Conservation (phyloP, 164 flowering plant genomes). For the Cinnamomum micranthum region DNA sequence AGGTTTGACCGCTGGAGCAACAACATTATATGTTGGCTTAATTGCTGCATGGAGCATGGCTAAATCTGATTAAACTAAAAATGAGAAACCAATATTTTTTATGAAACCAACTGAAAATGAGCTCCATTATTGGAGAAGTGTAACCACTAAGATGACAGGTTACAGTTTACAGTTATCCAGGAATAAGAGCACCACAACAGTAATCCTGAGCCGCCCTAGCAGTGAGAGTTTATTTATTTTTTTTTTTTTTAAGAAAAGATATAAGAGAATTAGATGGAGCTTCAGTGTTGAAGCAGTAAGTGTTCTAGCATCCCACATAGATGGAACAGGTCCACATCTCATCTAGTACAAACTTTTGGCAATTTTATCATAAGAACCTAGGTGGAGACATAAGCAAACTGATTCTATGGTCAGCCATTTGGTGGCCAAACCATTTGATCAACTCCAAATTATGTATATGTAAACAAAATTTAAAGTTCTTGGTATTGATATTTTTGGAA, state of each 20-base stretch:
- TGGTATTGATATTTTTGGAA: background rate
- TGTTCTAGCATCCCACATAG: background rate
- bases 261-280: background rate
- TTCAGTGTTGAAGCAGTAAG: background rate
- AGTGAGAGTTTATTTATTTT: no score
- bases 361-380: background rate
- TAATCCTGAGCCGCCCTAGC: no score
- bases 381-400: background rate
- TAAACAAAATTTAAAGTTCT: background rate
- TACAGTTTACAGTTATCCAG: background rate
- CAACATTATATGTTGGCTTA: background rate
- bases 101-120: background rate
- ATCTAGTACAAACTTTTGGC: no score
- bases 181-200: background rate
- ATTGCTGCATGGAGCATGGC: background rate
- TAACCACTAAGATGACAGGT: background rate
- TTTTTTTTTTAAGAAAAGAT: no score
- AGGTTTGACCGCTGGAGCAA: background rate
- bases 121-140: background rate
- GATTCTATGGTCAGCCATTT: background rate
- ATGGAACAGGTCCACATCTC: background rate
- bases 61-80: background rate
- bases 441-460: background rate
- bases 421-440: background rate
- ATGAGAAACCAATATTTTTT: no score